These are phyloP conservation scores for Pleurotus giganteus DNA, from an alignment of 768 basidiomycete species.

Conservation along the genomic window DNA sequence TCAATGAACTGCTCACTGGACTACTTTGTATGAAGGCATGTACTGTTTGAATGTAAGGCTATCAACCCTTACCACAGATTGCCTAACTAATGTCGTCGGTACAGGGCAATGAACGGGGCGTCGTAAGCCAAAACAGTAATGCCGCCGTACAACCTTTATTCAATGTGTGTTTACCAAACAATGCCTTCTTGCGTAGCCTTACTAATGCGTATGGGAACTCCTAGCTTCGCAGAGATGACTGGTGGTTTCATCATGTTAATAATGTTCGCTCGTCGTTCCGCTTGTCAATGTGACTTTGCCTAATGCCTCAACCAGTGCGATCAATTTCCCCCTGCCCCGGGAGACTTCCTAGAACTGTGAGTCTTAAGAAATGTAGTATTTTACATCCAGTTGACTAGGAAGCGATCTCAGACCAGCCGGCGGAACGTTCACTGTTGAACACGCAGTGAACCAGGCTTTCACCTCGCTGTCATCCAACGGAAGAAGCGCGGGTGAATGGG, in stretches of 20 bases:
- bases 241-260: constrained; percentile 43
- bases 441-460: constrained; percentile 39
- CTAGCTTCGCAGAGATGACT: constrained; percentile 31
- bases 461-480: constrained; percentile 37
- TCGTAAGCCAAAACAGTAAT: constrained; percentile 28
- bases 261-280: constrained; percentile 19
- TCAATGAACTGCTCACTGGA: not conserved
- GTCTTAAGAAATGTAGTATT: constrained; percentile 9
- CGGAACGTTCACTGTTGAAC: constrained; percentile 40
- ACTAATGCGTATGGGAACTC: not conserved
- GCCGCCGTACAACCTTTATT: constrained; percentile 32
- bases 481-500: constrained; percentile 20
- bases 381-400: not conserved
- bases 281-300: not conserved
- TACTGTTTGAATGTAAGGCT: constrained; percentile 33
- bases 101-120: constrained; percentile 17
- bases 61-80: not conserved
- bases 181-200: not conserved
- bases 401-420: constrained; percentile 32
- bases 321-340: constrained; percentile 40
- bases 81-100: not conserved
- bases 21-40: constrained; percentile 22
- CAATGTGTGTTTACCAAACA: constrained; percentile 19
- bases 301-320: constrained; percentile 32
- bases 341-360: constrained; percentile 43